Percentiles rank a stretch among this genome's conserved stretches.
Conservation (phyloP, 768 basidiomycete species). For the Pholiota molesta region DNA sequence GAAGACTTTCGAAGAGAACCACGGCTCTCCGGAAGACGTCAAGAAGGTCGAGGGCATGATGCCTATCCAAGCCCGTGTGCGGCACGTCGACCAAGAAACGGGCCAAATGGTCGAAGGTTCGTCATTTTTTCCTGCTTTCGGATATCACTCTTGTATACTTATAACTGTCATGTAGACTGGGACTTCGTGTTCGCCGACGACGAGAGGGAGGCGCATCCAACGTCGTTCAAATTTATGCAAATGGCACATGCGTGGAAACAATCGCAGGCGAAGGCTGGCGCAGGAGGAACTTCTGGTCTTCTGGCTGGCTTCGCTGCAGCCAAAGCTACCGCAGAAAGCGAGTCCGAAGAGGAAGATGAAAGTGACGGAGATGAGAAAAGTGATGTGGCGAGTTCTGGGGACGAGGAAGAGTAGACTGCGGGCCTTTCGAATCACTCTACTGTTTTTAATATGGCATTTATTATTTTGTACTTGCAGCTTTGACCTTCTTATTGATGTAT, state of each 20-base stretch:
- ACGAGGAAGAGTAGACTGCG: constrained; percentile 12
- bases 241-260: constrained; percentile 93
- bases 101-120: constrained; percentile 86
- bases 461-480: no score
- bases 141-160: constrained; percentile 29
- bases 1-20: constrained; percentile 89
- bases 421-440: neutral
- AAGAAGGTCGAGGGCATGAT: constrained; percentile 89
- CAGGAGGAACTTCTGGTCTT: constrained; percentile 80
- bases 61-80: constrained; percentile 56
- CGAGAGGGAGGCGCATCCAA: constrained; percentile 90
- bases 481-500: neutral
- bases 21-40: constrained; percentile 74
- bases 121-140: constrained; percentile 21
- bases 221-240: constrained; percentile 93
- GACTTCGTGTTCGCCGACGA: constrained; percentile 97
- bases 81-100: constrained; percentile 82
- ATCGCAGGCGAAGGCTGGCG: constrained; percentile 85
- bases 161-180: constrained; percentile 87
- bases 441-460: neutral
- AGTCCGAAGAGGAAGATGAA: constrained; percentile 34
- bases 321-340: constrained; percentile 29
- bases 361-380: constrained; percentile 49
- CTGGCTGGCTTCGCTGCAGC: constrained; percentile 82
- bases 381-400: constrained; percentile 43